phyloP scores from a whole-genome alignment of 768 basidiomycete genomes.

The Phlebiopsis flavidoalba region DNA sequence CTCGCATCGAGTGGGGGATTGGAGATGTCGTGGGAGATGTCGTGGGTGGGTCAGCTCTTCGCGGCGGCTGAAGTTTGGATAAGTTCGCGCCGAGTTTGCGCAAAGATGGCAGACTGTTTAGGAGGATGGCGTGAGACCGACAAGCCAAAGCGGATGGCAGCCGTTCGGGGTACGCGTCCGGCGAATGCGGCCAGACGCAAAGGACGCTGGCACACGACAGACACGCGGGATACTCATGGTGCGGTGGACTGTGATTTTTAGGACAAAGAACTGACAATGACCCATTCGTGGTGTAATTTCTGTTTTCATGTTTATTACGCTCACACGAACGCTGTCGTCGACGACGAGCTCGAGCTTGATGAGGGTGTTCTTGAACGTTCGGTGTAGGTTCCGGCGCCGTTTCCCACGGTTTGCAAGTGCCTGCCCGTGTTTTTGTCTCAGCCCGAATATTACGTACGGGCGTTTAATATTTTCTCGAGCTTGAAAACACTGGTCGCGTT shows the following conservation, averaged over 20 bases:
- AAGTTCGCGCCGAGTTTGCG: neutral
- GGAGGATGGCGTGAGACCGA: neutral
- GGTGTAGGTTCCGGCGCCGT: constrained; percentile 1
- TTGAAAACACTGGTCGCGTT: constrained; percentile 11
- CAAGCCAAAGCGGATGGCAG: neutral
- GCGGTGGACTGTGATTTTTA: neutral
- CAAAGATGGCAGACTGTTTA: neutral
- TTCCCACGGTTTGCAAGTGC: constrained; percentile 1
- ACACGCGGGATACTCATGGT: neutral
- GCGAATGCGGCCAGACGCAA: neutral
- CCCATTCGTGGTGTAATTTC: neutral
- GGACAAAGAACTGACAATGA: neutral
- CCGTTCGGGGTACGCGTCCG: neutral
- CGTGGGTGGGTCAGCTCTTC: neutral
- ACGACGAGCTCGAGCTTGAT: constrained; percentile 1
- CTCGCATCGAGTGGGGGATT: neutral
- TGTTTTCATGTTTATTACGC: neutral
- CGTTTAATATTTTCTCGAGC: constrained; percentile 11
- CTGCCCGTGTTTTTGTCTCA: constrained; percentile 5
- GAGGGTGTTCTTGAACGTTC: constrained; percentile 5
- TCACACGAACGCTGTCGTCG: constrained; percentile 5
- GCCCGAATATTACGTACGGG: constrained; percentile 12
- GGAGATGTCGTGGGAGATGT: too few species aligned
- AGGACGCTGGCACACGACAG: neutral
- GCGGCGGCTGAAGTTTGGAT: constrained; percentile 1